Evolutionary conservation across 768 basidiomycete genomes (phyloP), one percentile per base, ranked within the genome.

Genomic region (Leccinum boreale): DNA sequence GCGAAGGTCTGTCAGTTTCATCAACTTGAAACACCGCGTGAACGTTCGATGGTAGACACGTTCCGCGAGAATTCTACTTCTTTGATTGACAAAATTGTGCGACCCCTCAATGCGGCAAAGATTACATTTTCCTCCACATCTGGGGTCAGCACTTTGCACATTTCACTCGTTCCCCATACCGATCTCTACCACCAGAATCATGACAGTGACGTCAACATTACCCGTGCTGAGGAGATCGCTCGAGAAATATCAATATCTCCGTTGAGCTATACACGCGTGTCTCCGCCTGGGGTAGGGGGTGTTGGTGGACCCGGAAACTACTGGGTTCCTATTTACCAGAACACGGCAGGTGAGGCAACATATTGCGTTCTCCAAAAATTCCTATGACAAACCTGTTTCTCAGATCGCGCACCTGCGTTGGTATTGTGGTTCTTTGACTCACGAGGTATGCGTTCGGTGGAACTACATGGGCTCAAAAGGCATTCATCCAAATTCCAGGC

Each of bases 381-480:
- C n/a, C 24, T n/a, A 19, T 31, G 2, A 5, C 17, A 1, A 1
- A 2, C 4, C 2, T 31, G 17, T 45, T 12, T 51, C 35, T 8
- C 28, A 71, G 70, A 86, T 68, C n/a, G 28, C 2, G 60, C 67
- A 5, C 88, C 88, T 4, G 73, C 71, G 4, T 74, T 89, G 10
- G 69, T 90, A 49, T 69, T 90, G 4, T 91, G 88, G 70, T 88
- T 89, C 73, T 91, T 91, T 62, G 89, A 90, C 70, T 90, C 89
- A 3, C 78, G 87, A 58, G 85, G 85, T 83, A 65, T 14, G 47
- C 17, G 49, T 31, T 10, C 28, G 19, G 17, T 42, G 8, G 17
- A 19, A 19, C 2, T 31, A 45, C n/a, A 5, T 24, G 3, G 14
- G 26, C 5, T 24, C 21, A 7, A 14, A 21, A 21, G 8, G 33